Percentiles rank a stretch among this genome's conserved stretches.
Conservation (phyloP, 1,284 basidiomycete species). For the Naganishia albida region DNA sequence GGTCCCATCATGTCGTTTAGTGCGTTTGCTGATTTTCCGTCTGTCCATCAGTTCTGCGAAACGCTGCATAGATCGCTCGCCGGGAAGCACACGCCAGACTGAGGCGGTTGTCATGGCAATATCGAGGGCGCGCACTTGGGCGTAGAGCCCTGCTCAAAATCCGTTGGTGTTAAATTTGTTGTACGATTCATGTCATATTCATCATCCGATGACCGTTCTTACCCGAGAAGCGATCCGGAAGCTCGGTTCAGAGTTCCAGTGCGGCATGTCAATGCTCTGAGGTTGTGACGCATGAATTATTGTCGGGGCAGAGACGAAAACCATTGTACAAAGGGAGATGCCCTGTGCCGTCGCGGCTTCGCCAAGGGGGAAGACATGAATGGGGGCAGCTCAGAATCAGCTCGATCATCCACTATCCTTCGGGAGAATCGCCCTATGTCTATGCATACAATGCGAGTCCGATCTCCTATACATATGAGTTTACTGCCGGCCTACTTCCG, state of each 20-base stretch:
- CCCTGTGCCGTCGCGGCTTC: too few species aligned
- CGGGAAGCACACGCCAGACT: too few species aligned
- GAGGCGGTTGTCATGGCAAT: too few species aligned
- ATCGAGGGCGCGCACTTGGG: too few species aligned
- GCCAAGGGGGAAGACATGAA: too few species aligned
- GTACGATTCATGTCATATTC: slow-evolving; percentile 8
- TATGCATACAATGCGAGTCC: background rate
- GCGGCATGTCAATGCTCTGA: too few species aligned
- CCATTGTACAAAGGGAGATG: too few species aligned
- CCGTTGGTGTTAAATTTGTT: background rate
- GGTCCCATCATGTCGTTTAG: background rate
- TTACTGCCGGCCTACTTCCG: background rate
- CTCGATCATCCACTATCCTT: too few species aligned
- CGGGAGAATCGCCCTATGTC: too few species aligned
- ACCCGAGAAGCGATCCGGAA: background rate
- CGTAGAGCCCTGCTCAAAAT: background rate
- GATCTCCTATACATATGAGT: background rate
- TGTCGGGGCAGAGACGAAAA: too few species aligned
- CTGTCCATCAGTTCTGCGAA: slow-evolving; percentile 68
- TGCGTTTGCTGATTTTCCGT: background rate
- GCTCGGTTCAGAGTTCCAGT: background rate
- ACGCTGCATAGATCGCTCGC: slow-evolving; percentile 65
- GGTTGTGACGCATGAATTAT: too few species aligned
- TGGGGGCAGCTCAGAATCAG: too few species aligned
- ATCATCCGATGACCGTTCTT: background rate